Conservation (phyloP, 805 yeast species). For the Candida lessepsii region DNA sequence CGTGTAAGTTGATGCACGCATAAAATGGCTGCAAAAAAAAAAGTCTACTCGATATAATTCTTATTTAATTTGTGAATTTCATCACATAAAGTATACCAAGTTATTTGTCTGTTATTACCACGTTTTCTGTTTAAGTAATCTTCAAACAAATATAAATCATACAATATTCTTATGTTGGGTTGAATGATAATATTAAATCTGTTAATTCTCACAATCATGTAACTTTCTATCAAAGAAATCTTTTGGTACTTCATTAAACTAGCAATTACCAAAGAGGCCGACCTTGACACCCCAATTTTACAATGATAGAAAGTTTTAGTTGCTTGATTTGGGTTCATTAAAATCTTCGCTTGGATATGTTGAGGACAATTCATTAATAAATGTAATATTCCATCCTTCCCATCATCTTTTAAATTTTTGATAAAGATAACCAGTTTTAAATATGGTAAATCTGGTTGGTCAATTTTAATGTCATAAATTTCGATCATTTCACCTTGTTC, state of each 20-base stretch:
- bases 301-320: conserved; percentile 34
- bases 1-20: background rate
- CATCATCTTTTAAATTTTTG: conserved; percentile 38
- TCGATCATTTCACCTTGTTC: conserved; percentile 15
- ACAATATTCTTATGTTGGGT: conserved; percentile 39
- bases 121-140: conserved; percentile 19
- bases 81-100: conserved; percentile 30
- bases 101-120: conserved; percentile 15
- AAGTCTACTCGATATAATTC: conserved; percentile 21
- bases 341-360: conserved; percentile 27
- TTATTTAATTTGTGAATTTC: conserved; percentile 30
- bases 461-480: conserved; percentile 13
- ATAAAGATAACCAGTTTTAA: conserved; percentile 24
- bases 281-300: conserved; percentile 42
- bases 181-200: conserved; percentile 43
- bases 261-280: conserved; percentile 42
- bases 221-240: conserved; percentile 32
- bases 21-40: conserved; percentile 1
- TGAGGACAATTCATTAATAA: conserved; percentile 30
- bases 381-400: conserved; percentile 32
- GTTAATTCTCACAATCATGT: conserved; percentile 36
- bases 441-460: conserved; percentile 13
- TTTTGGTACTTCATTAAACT: conserved; percentile 34
- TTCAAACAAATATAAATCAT: conserved; percentile 34
- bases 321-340: conserved; percentile 19